Base-by-base conservation (phyloP, 1,139 yeast species). In the Debaryomyces sp. region DNA sequence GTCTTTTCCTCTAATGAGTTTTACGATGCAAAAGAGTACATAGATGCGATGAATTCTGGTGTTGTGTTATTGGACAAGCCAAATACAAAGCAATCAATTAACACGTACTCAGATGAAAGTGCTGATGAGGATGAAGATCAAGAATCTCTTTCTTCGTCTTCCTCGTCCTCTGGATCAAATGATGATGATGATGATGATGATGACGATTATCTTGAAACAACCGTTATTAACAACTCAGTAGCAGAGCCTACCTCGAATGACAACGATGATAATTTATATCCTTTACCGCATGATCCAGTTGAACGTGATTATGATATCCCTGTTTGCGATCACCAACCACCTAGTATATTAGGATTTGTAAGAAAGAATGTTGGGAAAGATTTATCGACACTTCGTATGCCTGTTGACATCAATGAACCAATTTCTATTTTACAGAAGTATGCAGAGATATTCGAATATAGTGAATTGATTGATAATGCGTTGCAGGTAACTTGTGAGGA, bases 311-410 rank as follows among this genome's bases (percentile, higher is more conserved):
- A 67, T 27, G 88, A 81, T 47, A 75, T 92, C n/a, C 81, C 82
- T 2, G 71, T 73, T 15, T 80, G 91, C 48, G 73, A 73, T 0
- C 79, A 84, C 41, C 72, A 83, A 0, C 98, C 98, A 2, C 97
- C 97, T 5, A 87, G 95, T 54, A 69, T 94, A 35, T 72, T 92
- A 46, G 80, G 91, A 1, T 81, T 91, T 59, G 77, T 94, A 50
- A 80, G 97, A 48, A 91, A 92, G 63, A 91, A 90, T 59, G 96
- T 92, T 13, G 97, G 98, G 24, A 92, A 92, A 62, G 98, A 92
- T 66, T 66, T 92, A 54, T 80, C 94, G 0, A 80, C 94, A 1
- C 82, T 91, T 49, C 86, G 97, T 1, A 91, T 92, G 95, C 99
- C 99, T 1, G 96, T 94, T 5, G 86, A 95, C 2, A 81, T 91